Evolutionary conservation across 2,329 filamentous ascomycete genomes (phyloP), one percentile per base, ranked within the genome.

Genomic region (Alternaria atra): DNA sequence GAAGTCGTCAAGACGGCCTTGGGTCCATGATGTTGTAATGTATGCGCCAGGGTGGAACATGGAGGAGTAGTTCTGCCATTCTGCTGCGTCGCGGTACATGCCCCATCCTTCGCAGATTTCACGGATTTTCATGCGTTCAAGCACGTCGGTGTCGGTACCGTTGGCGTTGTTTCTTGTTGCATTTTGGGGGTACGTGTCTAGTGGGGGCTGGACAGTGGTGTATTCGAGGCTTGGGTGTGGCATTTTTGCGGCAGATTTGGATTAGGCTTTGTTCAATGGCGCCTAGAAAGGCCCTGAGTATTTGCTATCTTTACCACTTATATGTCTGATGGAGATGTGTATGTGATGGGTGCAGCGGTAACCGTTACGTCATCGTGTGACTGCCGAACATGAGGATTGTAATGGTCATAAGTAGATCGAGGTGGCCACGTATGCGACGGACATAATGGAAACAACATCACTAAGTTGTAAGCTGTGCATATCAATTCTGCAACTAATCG

Each of bases 31-130:
- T 5, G 43, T 47, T 2, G 43, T 47, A 1, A 47, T 47, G 27
- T 47, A 47, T 5, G 43, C 43, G 27, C 43, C 43, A 9, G 43
- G 27, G 27, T 47, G 43, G n/a, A 47, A 47, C 43, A 47, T 47
- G 43, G 43, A 47, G 12, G 43, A 47, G 27, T 47, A 47, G 2
- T 47, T 47, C 2, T 47, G 43, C 43, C 43, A 47, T 17, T 47
- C 43, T 1, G 43, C 43, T 12, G 43, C 43, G 10, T 47, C 43
- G 43, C 43, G 43, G 27, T 47, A 47, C 43, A 32, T 47, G n/a
- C 43, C 43, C 27, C 43, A 47, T 2, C 43, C 43, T 20, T 47
- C 43, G n/a, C 43, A 47, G 27, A 32, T 47, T 17, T 47, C 43
- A 7, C 43, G 27, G 9, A 47, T 47, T 27, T 32, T 47, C 0